A percentile compares a stretch with the other conserved stretches of the same genome.
phyloP scores from a whole-genome alignment of 2,329 filamentous ascomycete genomes.

The Torrubiella hemipterigena region DNA sequence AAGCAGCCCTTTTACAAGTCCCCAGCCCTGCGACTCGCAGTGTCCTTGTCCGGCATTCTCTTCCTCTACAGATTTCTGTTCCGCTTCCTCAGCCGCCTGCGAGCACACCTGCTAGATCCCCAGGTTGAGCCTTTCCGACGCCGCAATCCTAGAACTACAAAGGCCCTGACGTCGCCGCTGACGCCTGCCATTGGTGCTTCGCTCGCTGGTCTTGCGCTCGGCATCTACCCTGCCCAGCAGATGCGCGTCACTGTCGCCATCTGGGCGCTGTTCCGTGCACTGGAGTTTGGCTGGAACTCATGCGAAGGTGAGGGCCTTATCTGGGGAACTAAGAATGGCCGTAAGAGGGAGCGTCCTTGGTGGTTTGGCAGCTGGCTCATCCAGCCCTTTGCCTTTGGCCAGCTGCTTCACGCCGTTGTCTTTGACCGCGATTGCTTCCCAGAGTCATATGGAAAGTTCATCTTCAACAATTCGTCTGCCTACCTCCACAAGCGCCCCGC shows the following conservation, averaged over 20 bases:
- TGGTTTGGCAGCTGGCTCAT: constrained; percentile 80
- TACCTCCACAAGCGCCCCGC: constrained; percentile 67
- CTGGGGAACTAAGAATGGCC: constrained; percentile 44
- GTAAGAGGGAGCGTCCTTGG: constrained; percentile 54
- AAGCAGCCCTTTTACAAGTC: constrained; percentile 50
- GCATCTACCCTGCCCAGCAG: constrained; percentile 54
- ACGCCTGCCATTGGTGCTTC: constrained; percentile 87
- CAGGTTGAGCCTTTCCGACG: constrained; percentile 68
- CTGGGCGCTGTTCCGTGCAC: constrained; percentile 65
- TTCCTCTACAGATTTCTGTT: constrained; percentile 82
- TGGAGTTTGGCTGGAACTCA: constrained; percentile 80
- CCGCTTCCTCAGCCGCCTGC: constrained; percentile 75
- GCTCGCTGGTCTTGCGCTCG: constrained; percentile 71
- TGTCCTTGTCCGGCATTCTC: constrained; percentile 74
- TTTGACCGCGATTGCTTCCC: constrained; percentile 69
- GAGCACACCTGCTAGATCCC: constrained; percentile 67
- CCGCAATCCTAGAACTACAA: constrained; percentile 67
- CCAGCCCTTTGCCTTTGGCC: constrained; percentile 64
- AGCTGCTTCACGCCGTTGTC: constrained; percentile 63
- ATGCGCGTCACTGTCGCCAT: constrained; percentile 72
- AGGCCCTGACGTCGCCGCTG: constrained; percentile 66
- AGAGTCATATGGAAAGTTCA: constrained; percentile 24
- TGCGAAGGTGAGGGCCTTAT: constrained; percentile 62
- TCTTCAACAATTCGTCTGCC: constrained; percentile 61
- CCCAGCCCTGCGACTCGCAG: constrained; percentile 62